Evolutionary conservation across 139 green algal species (phyloP).

Genomic region (Coelastrella sp.): DNA sequence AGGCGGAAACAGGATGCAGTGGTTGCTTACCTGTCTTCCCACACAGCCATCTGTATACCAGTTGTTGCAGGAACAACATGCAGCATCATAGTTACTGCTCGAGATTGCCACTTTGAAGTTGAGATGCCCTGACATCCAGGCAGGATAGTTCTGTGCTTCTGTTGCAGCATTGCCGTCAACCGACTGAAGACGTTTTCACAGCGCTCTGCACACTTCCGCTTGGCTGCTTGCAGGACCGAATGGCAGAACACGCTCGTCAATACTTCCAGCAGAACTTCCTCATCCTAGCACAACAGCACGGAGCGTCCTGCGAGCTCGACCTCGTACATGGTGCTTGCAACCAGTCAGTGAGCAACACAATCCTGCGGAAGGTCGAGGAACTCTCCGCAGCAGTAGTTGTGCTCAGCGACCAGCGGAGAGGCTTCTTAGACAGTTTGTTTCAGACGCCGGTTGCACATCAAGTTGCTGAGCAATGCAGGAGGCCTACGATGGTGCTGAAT

Average conservation of each 20-base stretch:
- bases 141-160: too few relatives aligned
- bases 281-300: not conserved
- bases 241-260: slow-evolving; percentile 16
- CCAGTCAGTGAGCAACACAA: slow-evolving; percentile 18
- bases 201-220: too few relatives aligned
- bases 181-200: too few relatives aligned
- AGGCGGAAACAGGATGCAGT: too few relatives aligned
- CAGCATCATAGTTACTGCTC: too few relatives aligned
- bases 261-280: slow-evolving; percentile 39
- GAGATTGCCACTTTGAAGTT: too few relatives aligned
- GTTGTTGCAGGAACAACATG: too few relatives aligned
- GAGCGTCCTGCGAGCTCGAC: slow-evolving; percentile 31
- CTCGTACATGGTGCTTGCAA: slow-evolving; percentile 41
- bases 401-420: slow-evolving; percentile 33
- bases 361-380: slow-evolving; percentile 19
- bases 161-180: too few relatives aligned
- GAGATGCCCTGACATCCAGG: too few relatives aligned
- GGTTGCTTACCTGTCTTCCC: too few relatives aligned
- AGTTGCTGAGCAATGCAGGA: slow-evolving; percentile 24
- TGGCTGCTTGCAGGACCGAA: slow-evolving; percentile 35
- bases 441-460: slow-evolving; percentile 18
- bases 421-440: slow-evolving; percentile 27
- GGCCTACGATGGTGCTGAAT: slow-evolving; percentile 33
- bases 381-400: slow-evolving; percentile 40
- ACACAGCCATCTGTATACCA: too few relatives aligned